Percentiles rank a stretch among this genome's conserved stretches.
phyloP scores from a whole-genome alignment of 352 stramenopile genomes.

The Blastocystis sp. region DNA sequence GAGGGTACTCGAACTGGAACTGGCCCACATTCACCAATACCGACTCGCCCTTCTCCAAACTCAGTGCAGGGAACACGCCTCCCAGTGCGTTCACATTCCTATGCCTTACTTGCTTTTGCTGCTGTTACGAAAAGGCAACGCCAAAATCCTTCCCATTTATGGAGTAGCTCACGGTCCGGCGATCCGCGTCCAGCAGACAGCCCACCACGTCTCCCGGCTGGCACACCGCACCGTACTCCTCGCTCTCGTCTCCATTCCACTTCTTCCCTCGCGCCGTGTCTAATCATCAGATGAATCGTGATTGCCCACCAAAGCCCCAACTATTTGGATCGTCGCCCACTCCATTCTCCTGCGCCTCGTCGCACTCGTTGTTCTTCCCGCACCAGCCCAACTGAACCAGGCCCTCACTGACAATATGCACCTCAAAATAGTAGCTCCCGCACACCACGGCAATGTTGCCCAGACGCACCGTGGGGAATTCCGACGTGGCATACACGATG shows the following conservation, averaged over 20 bases:
- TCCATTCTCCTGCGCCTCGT: slow-evolving; percentile 56
- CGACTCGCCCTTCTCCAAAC: slow-evolving; percentile 65
- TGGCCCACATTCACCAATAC: slow-evolving; percentile 68
- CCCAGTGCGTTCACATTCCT: slow-evolving; percentile 21
- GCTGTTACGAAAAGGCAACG: slow-evolving; percentile 30
- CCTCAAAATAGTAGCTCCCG: slow-evolving; percentile 62
- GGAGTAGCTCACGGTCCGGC: slow-evolving; percentile 12
- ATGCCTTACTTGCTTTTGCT: background rate
- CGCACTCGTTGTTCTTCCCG: background rate
- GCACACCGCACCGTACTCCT: slow-evolving; percentile 42
- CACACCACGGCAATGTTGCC: slow-evolving; percentile 36
- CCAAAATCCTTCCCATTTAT: slow-evolving; percentile 65
- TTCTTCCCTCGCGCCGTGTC: slow-evolving; percentile 57
- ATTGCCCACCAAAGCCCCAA: slow-evolving; percentile 42
- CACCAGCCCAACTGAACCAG: slow-evolving; percentile 57
- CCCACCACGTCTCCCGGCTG: slow-evolving; percentile 46
- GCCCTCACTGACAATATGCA: slow-evolving; percentile 53
- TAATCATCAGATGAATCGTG: background rate
- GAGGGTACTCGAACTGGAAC: slow-evolving; percentile 61
- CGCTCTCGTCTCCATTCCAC: slow-evolving; percentile 58
- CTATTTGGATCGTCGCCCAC: slow-evolving; percentile 58
- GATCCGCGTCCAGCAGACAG: slow-evolving; percentile 53
- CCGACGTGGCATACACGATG: slow-evolving; percentile 26
- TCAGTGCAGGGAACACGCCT: slow-evolving; percentile 57
- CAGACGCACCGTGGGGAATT: slow-evolving; percentile 40